phyloP scores from a whole-genome alignment of 2,329 filamentous ascomycete species.

The Arthrobotrys iridis region DNA sequence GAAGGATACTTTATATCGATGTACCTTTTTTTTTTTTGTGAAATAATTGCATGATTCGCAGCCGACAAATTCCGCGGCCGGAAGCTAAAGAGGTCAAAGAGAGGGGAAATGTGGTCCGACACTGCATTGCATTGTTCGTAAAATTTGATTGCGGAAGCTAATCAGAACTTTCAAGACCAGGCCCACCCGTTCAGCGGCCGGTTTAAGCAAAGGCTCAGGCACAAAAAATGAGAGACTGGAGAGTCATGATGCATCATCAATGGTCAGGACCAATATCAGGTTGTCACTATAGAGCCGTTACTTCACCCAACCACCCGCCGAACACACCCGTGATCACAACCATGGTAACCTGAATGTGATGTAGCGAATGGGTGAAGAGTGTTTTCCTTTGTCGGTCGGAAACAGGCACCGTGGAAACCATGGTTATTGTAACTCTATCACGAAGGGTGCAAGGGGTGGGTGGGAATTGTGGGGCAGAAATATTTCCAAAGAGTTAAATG shows the following conservation, averaged over 20 bases:
- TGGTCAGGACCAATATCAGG: slow-evolving; percentile 18
- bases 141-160: slow-evolving; percentile 21
- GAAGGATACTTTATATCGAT: slow-evolving; percentile 14
- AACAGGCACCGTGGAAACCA: neutral
- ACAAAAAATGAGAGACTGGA: neutral
- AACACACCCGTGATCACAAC: slow-evolving; percentile 20
- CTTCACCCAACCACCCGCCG: slow-evolving; percentile 21
- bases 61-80: slow-evolving; percentile 3
- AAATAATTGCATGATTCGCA: neutral
- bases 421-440: neutral
- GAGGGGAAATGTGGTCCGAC: slow-evolving; percentile 4
- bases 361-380: neutral
- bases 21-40: neutral
- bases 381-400: slow-evolving; percentile 9
- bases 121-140: neutral
- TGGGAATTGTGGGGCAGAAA: neutral
- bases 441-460: neutral
- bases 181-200: neutral
- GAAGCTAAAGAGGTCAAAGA: too few relatives aligned
- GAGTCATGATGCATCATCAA: neutral
- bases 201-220: neutral
- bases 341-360: slow-evolving; percentile 3
- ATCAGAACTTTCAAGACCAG: neutral
- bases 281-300: slow-evolving; percentile 27
- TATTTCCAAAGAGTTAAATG: neutral